phyloP scores from a whole-genome alignment of 164 flowering plant species.

The Warburgia ugandensis region DNA sequence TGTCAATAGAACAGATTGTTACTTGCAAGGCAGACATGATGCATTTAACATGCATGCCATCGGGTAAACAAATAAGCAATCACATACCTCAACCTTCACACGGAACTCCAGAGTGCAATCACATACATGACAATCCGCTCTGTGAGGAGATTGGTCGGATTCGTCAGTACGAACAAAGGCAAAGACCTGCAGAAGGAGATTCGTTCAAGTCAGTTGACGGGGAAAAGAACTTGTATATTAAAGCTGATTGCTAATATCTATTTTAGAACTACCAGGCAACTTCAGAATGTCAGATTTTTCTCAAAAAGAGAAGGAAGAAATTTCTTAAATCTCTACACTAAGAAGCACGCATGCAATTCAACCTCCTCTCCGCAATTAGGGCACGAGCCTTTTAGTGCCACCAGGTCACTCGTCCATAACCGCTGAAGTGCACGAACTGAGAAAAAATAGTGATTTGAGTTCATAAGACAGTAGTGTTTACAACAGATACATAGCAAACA shows the following conservation, averaged over 20 bases:
- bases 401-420: conserved; percentile 84
- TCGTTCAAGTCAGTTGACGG: background rate
- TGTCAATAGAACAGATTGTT: background rate
- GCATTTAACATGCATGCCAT: background rate
- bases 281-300: no score
- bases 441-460: conserved; percentile 5
- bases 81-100: conserved; percentile 71
- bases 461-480: background rate
- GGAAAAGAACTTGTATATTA: background rate
- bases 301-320: no score
- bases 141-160: conserved; percentile 50
- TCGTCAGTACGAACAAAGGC: conserved; percentile 71
- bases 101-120: conserved; percentile 69
- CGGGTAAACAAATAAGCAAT: background rate
- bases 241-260: background rate
- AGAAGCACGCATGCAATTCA: no score
- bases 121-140: conserved; percentile 88
- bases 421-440: conserved; percentile 76
- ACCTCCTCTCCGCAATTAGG: conserved; percentile 99
- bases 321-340: no score
- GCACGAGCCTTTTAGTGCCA: conserved; percentile 85
- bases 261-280: no score
- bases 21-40: background rate
- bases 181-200: conserved; percentile 57
- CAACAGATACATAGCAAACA: no score